Evolutionary conservation across 257 asterid genomes (phyloP), one percentile per base, ranked within the genome.

Genomic region (Scutellaria barbata): DNA sequence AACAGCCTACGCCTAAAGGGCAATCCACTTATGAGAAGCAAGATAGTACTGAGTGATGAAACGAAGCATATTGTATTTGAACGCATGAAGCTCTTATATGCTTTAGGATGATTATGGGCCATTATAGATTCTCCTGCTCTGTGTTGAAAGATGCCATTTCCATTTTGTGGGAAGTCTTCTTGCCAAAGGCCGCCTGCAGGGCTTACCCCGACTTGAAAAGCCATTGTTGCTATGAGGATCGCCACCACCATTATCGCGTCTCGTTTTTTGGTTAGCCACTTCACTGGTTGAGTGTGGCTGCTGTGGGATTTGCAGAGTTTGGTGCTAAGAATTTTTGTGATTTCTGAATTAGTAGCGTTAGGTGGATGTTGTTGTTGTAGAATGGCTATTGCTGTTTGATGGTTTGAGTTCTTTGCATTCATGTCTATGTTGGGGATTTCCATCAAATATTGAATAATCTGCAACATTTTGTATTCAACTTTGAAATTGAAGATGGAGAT

Each of bases 1-100:
- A 82, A 79, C 0, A 81, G 11, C 66, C 37, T 63, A 7, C 76
- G 77, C 42, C 30, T 68, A 25, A 88, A 82, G 4, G 95, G 92
- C 63, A 85, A 61, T 8, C 88, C 95, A 16, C 87, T 81, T 17
- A 88, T 83, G 16, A 88, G 81, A 8, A 86, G 81, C 72, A 88
- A 37, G 8, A 88, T 88, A 5, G 81, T 82, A 25, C 84, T 86
- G 5, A 86, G 87, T 14, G 92, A 83, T 8, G 90, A 71, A 30
- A 86, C 81, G 6, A 86, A 88, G 57, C 83, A 81, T 14, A 81
- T 41, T 0, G 89, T 83, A 37, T 89, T 89, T 16, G 74, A 43
- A 0, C 81, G 72, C 25, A 82, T 30, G 74, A 81, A 82, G 58
- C 37, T 74, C 42, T 63, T 64, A 22, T 55, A 88, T 0, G 57